Base-by-base conservation (phyloP, 78 protist species). In the Bodo saltans region DNA sequence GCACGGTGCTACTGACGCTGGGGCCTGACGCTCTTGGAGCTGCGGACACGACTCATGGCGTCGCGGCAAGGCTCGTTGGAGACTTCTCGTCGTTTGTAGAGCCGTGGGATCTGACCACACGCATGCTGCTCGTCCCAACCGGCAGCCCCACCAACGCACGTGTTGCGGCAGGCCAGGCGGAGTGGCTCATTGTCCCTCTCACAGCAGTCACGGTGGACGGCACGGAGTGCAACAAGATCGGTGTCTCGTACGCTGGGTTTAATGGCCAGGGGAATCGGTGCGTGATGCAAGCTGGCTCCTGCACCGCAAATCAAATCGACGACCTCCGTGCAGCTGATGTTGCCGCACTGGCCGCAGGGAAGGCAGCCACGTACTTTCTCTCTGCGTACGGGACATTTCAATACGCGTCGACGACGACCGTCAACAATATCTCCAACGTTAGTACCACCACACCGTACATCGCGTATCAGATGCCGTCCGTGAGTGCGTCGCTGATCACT, bases 191-290 rank as follows among this genome's bases (percentile, higher is more conserved):
- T 17, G 17, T 47, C 60, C n/a, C 8, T 17, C 8, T 23, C n/a
- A 17, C 60, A 8, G 60, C 25, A 12, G 71, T 11, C 34, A 11
- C 3, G 35, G 8, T 68, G 35, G 2, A 2, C 28, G 78, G 78
- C 12, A 29, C 34, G 8, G 53, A 11, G 8, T 73, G 78, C 53
- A 11, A 73, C n/a, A 73, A 73, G 33, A 11, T 73, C 53, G 78
- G 78, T 2, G 78, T 73, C 53, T 73, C 78, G 29, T 73, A 29
- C 53, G 78, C 25, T 2, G 78, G 38, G 12, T 73, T 73, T n/a
- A 1, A 2, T 39, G 11, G 32, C n/a, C 40, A 73, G 53, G 78
- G 78, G 33, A 17, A 2, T 11, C 47, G 78, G 8, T 73, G 78
- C 53, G 3, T 11, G n/a, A 21, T 12, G 32, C n/a, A 26, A 11